Base-by-base conservation (phyloP, 306 rosid genomes). In the Vigna trinervia region DNA sequence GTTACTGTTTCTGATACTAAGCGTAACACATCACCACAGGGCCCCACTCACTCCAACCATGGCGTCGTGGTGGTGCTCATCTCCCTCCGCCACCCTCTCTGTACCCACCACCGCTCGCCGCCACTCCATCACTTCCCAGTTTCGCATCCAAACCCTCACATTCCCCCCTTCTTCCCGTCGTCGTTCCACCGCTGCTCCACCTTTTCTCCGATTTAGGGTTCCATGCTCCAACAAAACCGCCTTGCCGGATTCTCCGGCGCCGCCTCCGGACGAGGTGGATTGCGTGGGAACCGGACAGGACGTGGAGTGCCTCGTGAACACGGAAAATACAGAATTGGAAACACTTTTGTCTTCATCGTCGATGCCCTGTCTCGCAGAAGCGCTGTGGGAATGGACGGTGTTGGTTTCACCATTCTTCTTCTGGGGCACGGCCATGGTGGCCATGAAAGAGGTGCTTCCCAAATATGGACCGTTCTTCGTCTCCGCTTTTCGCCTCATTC, bases 391-490 rank as follows among this genome's bases (percentile, higher is more conserved):
- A 81, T 86, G 87, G 84, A 82, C 78, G 19, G 96, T 94, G 72
- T 43, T 94, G 78, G 86, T 92, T 7, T 94, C 98, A n/a, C 97
- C 98, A 30, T 92, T 94, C 81, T 94, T 94, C 91, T 94, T 94
- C 76, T 94, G 98, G 97, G 98, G 98, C 0, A 92, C 97, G 19
- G 93, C 98, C 4, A 94, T 94, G 98, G 98, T 94, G 81, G 98
- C 97, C 13, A 94, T 94, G 98, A 94, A 94, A 74, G 97, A 88
- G 71, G 91, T 94, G 69, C 77, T 94, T 57, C 97, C 98, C 0
- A 94, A 83, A 70, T 78, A 76, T 3, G 98, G 97, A 0, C 97
- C 98, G 11, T 92, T 90, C 71, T 92, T 92, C 69, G 94, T 94
- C 30, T 79, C 98, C 0, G 68, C 97, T 20, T 94, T 94, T 80